Evolutionary conservation across 768 basidiomycete species (phyloP), one percentile per base, ranked within the genome.

Genomic region (Obba rivulosa): DNA sequence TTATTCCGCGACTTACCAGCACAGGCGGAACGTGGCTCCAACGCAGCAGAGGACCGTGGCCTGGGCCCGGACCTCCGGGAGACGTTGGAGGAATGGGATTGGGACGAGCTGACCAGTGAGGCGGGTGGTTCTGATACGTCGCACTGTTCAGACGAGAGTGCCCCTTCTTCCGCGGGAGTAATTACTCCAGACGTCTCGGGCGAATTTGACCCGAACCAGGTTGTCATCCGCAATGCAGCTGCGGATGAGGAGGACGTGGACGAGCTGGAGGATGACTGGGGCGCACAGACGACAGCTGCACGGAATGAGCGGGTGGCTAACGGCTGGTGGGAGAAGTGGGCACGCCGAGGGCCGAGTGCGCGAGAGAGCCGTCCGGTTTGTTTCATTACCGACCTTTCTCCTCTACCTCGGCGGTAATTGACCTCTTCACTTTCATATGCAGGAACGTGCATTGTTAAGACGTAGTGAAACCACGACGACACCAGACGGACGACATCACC

Each of bases 271-370:
- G 58, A 65, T 49, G 52, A 49, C 34, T 48, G 40, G 8, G 54
- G 48, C n/a, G 36, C 52, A 3, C 31, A 51, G 42, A 61, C 59
- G 13, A 54, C 56, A 48, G 65, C 60, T 49, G 56, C 65, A 46
- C 68, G 69, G 44, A 62, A 57, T 31, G 63, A 52, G 16, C 49
- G 50, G 18, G 69, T 71, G n/a, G 70, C 69, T 38, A 65, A 63
- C 40, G 81, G 78, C 17, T 70, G 80, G 81, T 69, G 74, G 69
- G 65, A 72, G 9, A 70, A 68, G 46, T 83, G 77, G 77, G 70
- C 73, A 21, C 57, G 68, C 50, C 65, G 57, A 38, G 61, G 36
- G 22, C 34, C 42, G 14, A 31, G 28, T 31, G 28, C 28, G 28
- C 34, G 43, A 10, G 10, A 20, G 16, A 45, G 24, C 34, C 24